Evolutionary conservation across 2,329 filamentous ascomycete species (phyloP).

Genomic region (Malbranchea zuffiana): DNA sequence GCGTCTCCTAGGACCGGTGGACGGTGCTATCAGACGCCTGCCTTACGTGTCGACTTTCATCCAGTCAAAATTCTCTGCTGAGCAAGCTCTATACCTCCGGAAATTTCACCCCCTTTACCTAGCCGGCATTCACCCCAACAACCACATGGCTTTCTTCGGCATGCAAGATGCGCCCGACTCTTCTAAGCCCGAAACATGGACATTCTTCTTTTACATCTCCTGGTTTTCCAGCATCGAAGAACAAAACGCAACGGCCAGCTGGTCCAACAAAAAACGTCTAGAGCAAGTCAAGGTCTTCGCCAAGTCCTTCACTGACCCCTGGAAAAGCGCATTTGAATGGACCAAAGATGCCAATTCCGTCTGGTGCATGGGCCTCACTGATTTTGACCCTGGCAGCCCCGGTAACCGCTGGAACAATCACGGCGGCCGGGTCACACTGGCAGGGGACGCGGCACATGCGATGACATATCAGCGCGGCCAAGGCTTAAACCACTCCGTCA

Average conservation of each 20-base stretch:
- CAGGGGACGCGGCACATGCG: constrained; percentile 31
- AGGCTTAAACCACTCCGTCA: constrained; percentile 29
- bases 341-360: constrained; percentile 24
- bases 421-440: constrained; percentile 25
- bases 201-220: constrained; percentile 39
- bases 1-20: constrained; percentile 35
- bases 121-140: constrained; percentile 34
- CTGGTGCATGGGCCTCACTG: constrained; percentile 24
- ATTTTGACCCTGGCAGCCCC: constrained; percentile 20
- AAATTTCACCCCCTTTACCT: constrained; percentile 38
- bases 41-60: constrained; percentile 39
- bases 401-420: constrained; percentile 24
- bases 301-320: constrained; percentile 34
- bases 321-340: constrained; percentile 30
- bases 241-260: constrained; percentile 27
- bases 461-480: constrained; percentile 34
- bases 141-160: constrained; percentile 38
- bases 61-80: constrained; percentile 31
- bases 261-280: constrained; percentile 18
- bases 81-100: constrained; percentile 36
- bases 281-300: constrained; percentile 38
- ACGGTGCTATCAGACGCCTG: constrained; percentile 27
- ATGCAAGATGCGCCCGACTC: constrained; percentile 21
- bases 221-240: constrained; percentile 32
- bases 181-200: constrained; percentile 22